Percentiles rank a stretch among this genome's conserved stretches.
Evolutionary conservation across 2,329 filamentous ascomycete genomes (phyloP).

Genomic region (Trichoderma sp.): DNA sequence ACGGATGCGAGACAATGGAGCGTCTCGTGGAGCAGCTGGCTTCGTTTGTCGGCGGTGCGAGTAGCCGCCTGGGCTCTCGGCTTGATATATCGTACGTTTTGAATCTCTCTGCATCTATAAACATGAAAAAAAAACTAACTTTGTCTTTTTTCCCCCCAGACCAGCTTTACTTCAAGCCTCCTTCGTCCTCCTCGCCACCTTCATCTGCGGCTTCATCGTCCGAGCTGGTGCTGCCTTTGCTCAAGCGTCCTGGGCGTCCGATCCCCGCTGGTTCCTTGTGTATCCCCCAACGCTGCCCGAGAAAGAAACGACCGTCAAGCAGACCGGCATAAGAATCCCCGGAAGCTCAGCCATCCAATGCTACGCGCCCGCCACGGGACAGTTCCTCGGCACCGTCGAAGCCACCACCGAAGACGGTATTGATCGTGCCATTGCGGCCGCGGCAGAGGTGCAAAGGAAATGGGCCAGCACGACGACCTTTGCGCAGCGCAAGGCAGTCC

Average conservation of each 20-base stretch:
- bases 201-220: slow-evolving; percentile 40
- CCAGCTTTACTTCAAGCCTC: slow-evolving; percentile 36
- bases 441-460: slow-evolving; percentile 71
- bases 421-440: slow-evolving; percentile 75
- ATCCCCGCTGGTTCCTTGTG: slow-evolving; percentile 62
- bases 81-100: slow-evolving; percentile 34
- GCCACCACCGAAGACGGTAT: slow-evolving; percentile 77
- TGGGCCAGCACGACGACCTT: slow-evolving; percentile 83
- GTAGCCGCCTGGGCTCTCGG: slow-evolving; percentile 17
- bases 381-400: slow-evolving; percentile 77
- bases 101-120: not conserved
- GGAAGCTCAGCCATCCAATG: slow-evolving; percentile 75
- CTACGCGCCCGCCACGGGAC: slow-evolving; percentile 87
- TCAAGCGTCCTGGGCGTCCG: slow-evolving; percentile 39
- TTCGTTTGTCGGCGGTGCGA: slow-evolving; percentile 1
- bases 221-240: slow-evolving; percentile 29
- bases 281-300: slow-evolving; percentile 64
- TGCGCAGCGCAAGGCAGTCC: slow-evolving; percentile 73
- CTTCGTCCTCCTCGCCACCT: slow-evolving; percentile 37
- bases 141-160: slow-evolving; percentile 29
- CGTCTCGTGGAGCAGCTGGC: slow-evolving; percentile 19
- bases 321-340: slow-evolving; percentile 65
- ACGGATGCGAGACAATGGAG: slow-evolving; percentile 23
- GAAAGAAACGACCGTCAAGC: slow-evolving; percentile 60
- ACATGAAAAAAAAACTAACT: not conserved